Base-by-base conservation (phyloP, 192 early-diverging fungal genomes). In the Rhizophagus sp. region DNA sequence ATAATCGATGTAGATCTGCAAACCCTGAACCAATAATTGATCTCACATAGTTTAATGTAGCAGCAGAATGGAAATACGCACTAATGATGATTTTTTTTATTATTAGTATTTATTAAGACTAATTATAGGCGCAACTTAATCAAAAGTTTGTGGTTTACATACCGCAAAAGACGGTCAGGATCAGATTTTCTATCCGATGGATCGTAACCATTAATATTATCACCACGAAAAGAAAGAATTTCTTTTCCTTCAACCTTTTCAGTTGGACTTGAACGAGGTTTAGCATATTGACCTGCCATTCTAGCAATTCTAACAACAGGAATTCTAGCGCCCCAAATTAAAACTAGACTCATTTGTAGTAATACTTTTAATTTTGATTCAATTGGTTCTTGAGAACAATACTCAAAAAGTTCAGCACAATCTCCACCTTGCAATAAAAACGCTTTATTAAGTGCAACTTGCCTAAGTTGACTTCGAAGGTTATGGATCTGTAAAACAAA, bases 281-380 rank as follows among this genome's bases (percentile, higher is more conserved):
- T 99, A 65, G 97, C 97, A 85, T 99, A 99, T 87, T 99, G 96
- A 3, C 97, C 98, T 24, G 95, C 97, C 96, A 99, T 98, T 75
- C 98, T 93, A 30, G 96, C 98, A 80, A 99, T 98, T 66, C 98
- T 92, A 47, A 97, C 95, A 36, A 99, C 92, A 8, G 96, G 92
- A 80, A 94, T 95, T 25, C 97, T 90, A 62, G 93, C 93, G 64
- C 98, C 98, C 96, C 96, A 98, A 62, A 94, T 88, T 24, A 99
- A 83, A 50, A 98, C 96, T 57, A 99, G 88, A 30, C 95, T 96
- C 97, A 98, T 98, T 88, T 99, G 97, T 61, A 99, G 88, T 19
- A 99, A 84, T 10, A 99, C 94, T 86, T 98, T 98, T 47, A 99
- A 90, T 84, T 99, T 97, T 82, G 93, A 91, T 78, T 97, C 95